Conservation (phyloP, 1,139 yeast genomes). For the Meyerozyma athensensis region DNA sequence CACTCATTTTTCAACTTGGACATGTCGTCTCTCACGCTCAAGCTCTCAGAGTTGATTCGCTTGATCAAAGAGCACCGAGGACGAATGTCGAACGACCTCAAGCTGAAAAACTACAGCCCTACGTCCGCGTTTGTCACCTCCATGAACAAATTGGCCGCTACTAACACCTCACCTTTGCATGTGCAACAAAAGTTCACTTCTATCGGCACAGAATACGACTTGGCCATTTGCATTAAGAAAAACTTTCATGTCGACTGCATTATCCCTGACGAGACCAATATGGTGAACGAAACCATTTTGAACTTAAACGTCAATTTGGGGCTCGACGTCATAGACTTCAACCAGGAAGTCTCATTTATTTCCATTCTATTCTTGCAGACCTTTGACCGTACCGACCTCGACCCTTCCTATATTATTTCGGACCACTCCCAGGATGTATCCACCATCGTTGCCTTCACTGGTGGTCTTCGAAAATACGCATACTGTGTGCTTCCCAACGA, state of each 20-base stretch:
- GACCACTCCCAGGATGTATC: conserved; percentile 23
- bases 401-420: conserved; percentile 33
- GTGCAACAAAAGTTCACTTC: conserved; percentile 3
- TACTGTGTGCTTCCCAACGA: conserved; percentile 38
- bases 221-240: conserved; percentile 29
- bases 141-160: conserved; percentile 1
- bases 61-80: not conserved
- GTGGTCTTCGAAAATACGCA: conserved; percentile 40
- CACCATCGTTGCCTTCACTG: conserved; percentile 32
- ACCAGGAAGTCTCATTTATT: conserved; percentile 7
- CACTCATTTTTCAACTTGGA: conserved; percentile 62
- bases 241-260: conserved; percentile 35
- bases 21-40: conserved; percentile 59
- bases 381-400: conserved; percentile 12
- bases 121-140: not conserved
- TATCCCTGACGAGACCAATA: conserved; percentile 33
- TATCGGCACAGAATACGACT: conserved; percentile 25
- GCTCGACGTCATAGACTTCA: conserved; percentile 17
- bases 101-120: not conserved
- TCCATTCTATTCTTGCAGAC: conserved; percentile 13
- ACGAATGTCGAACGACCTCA: not conserved
- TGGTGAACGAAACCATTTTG: conserved; percentile 30
- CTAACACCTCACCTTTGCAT: not conserved
- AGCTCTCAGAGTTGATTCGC: conserved; percentile 40
- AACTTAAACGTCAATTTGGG: conserved; percentile 35